Evolutionary conservation across 257 asterid genomes (phyloP).

Genomic region (Anisodus acutangulus): DNA sequence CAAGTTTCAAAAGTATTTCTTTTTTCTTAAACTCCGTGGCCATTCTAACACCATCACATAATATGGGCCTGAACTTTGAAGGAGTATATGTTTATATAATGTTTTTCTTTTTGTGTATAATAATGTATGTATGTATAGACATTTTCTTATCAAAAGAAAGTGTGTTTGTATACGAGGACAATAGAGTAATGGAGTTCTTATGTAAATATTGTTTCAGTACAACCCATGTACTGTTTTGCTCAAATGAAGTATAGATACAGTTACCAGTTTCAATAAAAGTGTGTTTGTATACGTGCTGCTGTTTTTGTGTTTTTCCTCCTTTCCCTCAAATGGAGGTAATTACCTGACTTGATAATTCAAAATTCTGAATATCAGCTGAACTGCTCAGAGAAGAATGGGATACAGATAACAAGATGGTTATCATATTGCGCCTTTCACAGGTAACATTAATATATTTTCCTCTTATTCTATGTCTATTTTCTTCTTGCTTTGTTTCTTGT

Average conservation of each 20-base stretch:
- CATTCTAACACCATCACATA: not conserved
- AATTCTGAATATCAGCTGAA: conserved; percentile 65
- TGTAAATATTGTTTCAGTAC: too few species aligned
- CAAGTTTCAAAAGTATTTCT: not conserved
- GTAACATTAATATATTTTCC: conserved; percentile 44
- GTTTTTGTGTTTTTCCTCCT: not conserved
- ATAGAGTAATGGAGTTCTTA: too few species aligned
- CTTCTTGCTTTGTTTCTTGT: not conserved
- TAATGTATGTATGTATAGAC: not conserved
- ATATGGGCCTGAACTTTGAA: not conserved
- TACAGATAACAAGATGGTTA: conserved; percentile 69
- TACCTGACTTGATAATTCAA: conserved; percentile 27
- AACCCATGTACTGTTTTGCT: too few species aligned
- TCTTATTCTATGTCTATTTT: conserved; percentile 23
- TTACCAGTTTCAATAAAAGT: not conserved
- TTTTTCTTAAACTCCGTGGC: not conserved
- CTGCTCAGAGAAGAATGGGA: conserved; percentile 79
- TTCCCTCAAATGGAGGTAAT: not conserved
- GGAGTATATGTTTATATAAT: not conserved
- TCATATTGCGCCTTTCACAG: conserved; percentile 88
- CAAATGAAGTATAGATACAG: too few species aligned
- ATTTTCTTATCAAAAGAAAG: conserved; percentile 5
- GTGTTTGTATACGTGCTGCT: not conserved
- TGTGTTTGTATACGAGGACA: not conserved
- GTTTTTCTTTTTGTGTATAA: not conserved